Evolutionary conservation across 441 rosid species (phyloP), one percentile per base, ranked within the genome.

Genomic region (Adansonia grandidieri): DNA sequence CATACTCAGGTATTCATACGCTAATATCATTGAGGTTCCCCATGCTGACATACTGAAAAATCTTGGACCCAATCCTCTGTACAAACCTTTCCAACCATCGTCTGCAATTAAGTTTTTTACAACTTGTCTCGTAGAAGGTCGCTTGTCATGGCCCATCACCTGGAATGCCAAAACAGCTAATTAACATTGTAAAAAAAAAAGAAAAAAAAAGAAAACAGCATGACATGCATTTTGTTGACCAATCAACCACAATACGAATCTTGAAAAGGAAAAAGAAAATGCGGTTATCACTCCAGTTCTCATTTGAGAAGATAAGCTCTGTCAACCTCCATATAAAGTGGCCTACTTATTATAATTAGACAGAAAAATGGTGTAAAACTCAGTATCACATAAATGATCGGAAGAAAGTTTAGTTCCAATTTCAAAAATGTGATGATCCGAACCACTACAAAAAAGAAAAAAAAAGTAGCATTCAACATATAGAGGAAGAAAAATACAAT

Each of bases 11-110:
- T 94, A 96, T 82, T 96, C 99, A 58, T 96, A 96, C 77, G 98
- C 82, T 83, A 92, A 75, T 77, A 96, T 96, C 99, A 96, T 93
- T 0, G 99, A 87, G 78, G 99, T 94, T 88, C 97, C 99, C 98
- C 98, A 94, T 68, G 97, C 93, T 14, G 99, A 96, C 96, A 90
- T 94, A 87, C 96, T 91, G 89, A 94, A 86, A 83, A 94, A 91
- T 83, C 99, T 89, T 19, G 99, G 98, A 74, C 98, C 98, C 75
- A 92, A 81, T 73, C 99, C 99, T 84, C 95, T 85, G 66, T 96
- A 92, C 60, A 92, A 86, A 57, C 98, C 98, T 79, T 87, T 88
- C 95, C 97, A 96, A n/a, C 99, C 98, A 79, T 92, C 95, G 75
- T 96, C 97, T 80, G 89, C 86, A 5, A 96, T 85, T 84, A 93